Evolutionary conservation across 2,329 filamentous ascomycete genomes (phyloP).

Genomic region (Cadophora gregata): DNA sequence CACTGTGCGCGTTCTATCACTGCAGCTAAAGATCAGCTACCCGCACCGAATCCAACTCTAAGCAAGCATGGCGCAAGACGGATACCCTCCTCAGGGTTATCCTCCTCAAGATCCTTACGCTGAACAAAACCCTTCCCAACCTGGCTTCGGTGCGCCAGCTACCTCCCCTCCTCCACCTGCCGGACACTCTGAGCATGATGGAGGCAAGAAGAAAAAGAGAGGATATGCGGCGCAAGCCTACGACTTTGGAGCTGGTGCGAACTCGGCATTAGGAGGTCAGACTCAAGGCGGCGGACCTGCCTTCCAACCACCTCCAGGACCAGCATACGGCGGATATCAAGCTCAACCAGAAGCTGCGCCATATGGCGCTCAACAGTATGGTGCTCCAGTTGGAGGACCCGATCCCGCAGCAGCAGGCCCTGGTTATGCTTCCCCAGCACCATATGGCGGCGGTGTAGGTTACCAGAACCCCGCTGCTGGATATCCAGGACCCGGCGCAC

Average conservation of each 20-base stretch:
- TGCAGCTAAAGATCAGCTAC: background rate
- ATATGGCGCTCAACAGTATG: constrained; percentile 42
- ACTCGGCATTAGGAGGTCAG: constrained; percentile 73
- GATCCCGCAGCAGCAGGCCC: constrained; percentile 46
- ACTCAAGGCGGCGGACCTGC: constrained; percentile 57
- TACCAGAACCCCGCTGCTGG: constrained; percentile 73
- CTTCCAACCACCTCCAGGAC: constrained; percentile 47
- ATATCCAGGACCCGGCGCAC: constrained; percentile 62
- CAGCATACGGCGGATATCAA: constrained; percentile 47
- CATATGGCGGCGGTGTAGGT: constrained; percentile 54
- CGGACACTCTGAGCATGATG: constrained; percentile 50
- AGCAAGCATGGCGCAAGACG: constrained; percentile 55
- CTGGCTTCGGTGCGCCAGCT: constrained; percentile 36
- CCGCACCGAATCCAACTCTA: constrained; percentile 3
- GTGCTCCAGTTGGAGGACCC: constrained; percentile 46
- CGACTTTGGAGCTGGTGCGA: constrained; percentile 87
- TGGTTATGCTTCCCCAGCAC: constrained; percentile 42
- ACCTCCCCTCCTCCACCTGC: constrained; percentile 40
- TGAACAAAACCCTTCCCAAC: constrained; percentile 48
- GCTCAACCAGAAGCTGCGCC: constrained; percentile 37
- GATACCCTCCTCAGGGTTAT: constrained; percentile 53
- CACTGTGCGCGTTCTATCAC: background rate
- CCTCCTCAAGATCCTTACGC: constrained; percentile 54
- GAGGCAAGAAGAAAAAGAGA: constrained; percentile 83
- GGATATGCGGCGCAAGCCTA: constrained; percentile 94